These are phyloP conservation scores for Yamadazyma jaroonii DNA, from an alignment of 1,139 yeast genomes.

Conservation along the genomic window DNA sequence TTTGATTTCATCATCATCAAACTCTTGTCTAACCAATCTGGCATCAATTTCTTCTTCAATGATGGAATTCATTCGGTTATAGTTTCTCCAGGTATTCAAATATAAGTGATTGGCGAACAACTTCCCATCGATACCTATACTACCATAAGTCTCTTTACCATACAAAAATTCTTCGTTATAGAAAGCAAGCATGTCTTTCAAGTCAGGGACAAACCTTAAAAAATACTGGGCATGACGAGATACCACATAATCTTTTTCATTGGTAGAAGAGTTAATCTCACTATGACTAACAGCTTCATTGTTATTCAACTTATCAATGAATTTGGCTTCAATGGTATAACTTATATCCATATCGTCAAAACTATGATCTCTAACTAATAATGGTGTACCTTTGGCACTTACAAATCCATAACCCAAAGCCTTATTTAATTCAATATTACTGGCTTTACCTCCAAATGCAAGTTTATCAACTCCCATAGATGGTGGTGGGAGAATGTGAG, in stretches of 20 bases:
- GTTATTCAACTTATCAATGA: constrained; percentile 37
- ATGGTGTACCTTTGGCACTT: constrained; percentile 40
- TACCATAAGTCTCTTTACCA: constrained; percentile 26
- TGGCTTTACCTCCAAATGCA: constrained; percentile 36
- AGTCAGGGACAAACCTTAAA: constrained; percentile 40
- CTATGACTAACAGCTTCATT: constrained; percentile 29
- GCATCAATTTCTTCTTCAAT: constrained; percentile 40
- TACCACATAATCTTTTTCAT: constrained; percentile 34
- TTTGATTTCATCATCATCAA: constrained; percentile 31
- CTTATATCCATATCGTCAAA: constrained; percentile 42
- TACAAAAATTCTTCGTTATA: constrained; percentile 24
- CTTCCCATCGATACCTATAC: constrained; percentile 37
- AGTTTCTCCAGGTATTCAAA: constrained; percentile 33
- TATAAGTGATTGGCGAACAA: constrained; percentile 25
- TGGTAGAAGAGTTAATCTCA: constrained; percentile 38
- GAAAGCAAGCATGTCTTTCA: constrained; percentile 28
- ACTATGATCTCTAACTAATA: constrained; percentile 39
- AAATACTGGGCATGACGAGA: constrained; percentile 39
- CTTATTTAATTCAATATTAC: constrained; percentile 35
- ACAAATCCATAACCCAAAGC: constrained; percentile 46
- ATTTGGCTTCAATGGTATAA: constrained; percentile 43
- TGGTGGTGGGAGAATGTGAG: constrained; percentile 64
- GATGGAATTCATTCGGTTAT: constrained; percentile 24
- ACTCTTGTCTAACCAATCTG: constrained; percentile 24
- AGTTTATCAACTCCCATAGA: constrained; percentile 57